Base-by-base conservation (phyloP, 192 early-diverging fungal species). In the Jimgerdemannia flammicorona region DNA sequence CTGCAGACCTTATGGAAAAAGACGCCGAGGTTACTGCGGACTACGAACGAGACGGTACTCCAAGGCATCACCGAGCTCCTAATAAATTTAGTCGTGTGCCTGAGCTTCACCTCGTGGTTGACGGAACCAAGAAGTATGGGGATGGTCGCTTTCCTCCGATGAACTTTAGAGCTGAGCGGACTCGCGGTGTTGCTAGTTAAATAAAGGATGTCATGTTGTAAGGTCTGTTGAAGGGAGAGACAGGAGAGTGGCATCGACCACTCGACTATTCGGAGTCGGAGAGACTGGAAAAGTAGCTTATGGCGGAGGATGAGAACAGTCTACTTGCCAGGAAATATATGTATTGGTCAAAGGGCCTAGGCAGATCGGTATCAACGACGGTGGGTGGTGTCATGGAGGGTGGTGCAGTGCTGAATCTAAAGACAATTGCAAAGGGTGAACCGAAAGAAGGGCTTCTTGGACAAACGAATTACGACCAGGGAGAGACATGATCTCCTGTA, bases 91-190 rank as follows among this genome's bases (percentile, higher is more conserved):
- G 49, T 81, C 73, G 66, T 20, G 72, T 81, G 65, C 70, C 79
- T 59, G 76, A 81, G 72, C 76, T 81, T 74, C 67, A 73, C 65
- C 80, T 81, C 66, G 70, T 81, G 18, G 67, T 81, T 77, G 80
- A 81, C 67, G 73, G 73, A 59, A 74, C 64, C 44, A 81, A 77
- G 76, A 68, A 66, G 40, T 19, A 19, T 67, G 76, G 79, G 71
- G 43, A 70, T 44, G 79, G 75, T 72, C 70, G 70, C 44, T 77
- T 74, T 71, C 72, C 70, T 66, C 74, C 70, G 68, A 76, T 40
- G 63, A 73, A 70, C 49, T 9, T 59, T 14, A 10, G 59, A 18
- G 41, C 29, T 10, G 72, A 64, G 43, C 59, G 65, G 72, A 74
- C 72, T 42, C 59, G 72, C 65, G 63, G 74, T 75, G 73, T 69